These are phyloP conservation scores for Malus hybrid DNA, from an alignment of 331 rosid species.

Conservation along the genomic window DNA sequence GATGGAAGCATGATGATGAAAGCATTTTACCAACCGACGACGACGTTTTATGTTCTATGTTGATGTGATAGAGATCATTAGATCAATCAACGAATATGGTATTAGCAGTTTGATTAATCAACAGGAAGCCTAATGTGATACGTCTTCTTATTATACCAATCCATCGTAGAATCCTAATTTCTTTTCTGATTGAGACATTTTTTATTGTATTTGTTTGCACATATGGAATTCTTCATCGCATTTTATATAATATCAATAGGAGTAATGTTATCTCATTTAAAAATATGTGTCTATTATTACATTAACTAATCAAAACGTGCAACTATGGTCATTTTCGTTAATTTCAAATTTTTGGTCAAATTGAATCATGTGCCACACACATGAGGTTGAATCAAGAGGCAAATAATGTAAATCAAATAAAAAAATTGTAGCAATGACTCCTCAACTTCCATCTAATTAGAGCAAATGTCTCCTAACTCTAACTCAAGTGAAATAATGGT, in stretches of 20 bases:
- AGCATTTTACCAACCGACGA: not conserved
- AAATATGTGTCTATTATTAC: no score
- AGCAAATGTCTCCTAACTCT: no score
- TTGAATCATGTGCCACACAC: no score
- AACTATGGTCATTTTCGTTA: no score
- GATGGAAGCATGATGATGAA: not conserved
- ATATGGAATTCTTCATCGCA: not conserved
- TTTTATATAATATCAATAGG: not conserved
- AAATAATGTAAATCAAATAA: no score
- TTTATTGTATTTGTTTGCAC: not conserved
- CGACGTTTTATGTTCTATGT: not conserved
- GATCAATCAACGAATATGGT: not conserved
- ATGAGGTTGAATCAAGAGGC: no score
- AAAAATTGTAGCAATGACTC: no score
- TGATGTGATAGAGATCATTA: not conserved
- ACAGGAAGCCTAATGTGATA: not conserved
- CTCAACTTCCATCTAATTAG: no score
- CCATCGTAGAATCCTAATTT: not conserved
- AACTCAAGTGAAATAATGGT: no score
- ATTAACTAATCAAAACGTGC: no score
- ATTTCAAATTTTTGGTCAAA: no score
- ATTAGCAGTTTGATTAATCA: not conserved
- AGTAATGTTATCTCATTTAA: no score
- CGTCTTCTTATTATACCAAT: not conserved
- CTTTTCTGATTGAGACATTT: not conserved